Evolutionary conservation across 768 basidiomycete species (phyloP).

Genomic region (Tricholoma sp.): DNA sequence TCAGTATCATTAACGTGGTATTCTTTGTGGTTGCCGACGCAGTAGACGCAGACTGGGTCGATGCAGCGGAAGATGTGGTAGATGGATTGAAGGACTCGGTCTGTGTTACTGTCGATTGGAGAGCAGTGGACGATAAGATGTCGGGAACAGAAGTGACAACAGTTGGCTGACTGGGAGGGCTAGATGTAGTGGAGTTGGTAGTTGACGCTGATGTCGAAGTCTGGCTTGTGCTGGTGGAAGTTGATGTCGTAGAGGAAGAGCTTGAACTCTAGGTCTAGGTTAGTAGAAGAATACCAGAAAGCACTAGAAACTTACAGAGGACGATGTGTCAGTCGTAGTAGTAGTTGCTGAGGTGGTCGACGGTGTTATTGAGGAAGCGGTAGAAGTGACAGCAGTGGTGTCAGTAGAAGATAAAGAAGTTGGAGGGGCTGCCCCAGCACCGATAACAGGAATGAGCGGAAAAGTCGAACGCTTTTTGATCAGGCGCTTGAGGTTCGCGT

Average conservation of each 20-base stretch:
- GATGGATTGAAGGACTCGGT: conserved; percentile 23
- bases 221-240: conserved; percentile 2
- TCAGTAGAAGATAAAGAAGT: conserved; percentile 11
- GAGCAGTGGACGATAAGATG: conserved; percentile 10
- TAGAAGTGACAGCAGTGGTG: conserved; percentile 5
- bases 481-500: conserved; percentile 57
- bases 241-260: neutral
- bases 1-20: conserved; percentile 56
- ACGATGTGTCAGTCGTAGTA: conserved; percentile 7
- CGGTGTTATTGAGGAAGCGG: conserved; percentile 1
- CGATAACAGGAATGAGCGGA: conserved; percentile 22
- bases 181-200: conserved; percentile 1
- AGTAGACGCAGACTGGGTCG: conserved; percentile 22
- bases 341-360: conserved; percentile 11
- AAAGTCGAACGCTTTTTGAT: conserved; percentile 57
- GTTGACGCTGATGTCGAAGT: conserved; percentile 4
- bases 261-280: conserved; percentile 6
- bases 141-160: conserved; percentile 15
- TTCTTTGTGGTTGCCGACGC: conserved; percentile 24
- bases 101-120: conserved; percentile 21
- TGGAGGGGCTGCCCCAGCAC: conserved; percentile 25
- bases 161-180: conserved; percentile 16
- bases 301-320: conserved; percentile 6
- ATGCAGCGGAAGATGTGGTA: conserved; percentile 23
- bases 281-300: neutral